Conservation (phyloP, 441 rosid species). For the Bocquillonia castaneifolia region DNA sequence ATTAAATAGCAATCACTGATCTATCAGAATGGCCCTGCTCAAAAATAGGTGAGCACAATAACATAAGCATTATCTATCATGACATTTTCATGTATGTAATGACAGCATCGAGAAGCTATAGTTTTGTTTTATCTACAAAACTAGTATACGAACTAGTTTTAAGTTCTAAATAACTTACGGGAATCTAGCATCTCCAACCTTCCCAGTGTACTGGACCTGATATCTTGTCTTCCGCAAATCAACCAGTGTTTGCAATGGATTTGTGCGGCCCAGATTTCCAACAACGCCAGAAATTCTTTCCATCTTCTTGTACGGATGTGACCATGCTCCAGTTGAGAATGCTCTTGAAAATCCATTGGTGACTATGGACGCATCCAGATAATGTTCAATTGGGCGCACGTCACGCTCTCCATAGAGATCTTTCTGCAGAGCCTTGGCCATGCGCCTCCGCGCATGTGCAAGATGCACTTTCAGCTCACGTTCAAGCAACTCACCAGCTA, state of each 20-base stretch:
- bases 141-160: background rate
- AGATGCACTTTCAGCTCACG: conserved; percentile 77
- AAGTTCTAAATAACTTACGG: conserved; percentile 55
- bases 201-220: conserved; percentile 78
- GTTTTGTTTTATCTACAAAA: background rate
- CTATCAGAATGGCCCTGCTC: background rate
- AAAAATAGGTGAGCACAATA: background rate
- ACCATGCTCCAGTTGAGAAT: conserved; percentile 97
- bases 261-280: conserved; percentile 76
- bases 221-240: conserved; percentile 85
- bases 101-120: background rate
- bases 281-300: conserved; percentile 92
- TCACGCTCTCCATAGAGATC: conserved; percentile 64
- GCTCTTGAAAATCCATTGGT: conserved; percentile 88
- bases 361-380: conserved; percentile 81
- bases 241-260: conserved; percentile 76
- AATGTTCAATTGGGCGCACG: conserved; percentile 62
- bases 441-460: conserved; percentile 63
- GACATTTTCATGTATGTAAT: background rate
- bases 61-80: background rate
- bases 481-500: conserved; percentile 84
- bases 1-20: background rate
- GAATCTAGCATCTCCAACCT: conserved; percentile 94
- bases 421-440: conserved; percentile 69
- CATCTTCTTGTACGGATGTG: conserved; percentile 70